Conservation (phyloP, 805 yeast genomes). For the Ogataea ganodermae region DNA sequence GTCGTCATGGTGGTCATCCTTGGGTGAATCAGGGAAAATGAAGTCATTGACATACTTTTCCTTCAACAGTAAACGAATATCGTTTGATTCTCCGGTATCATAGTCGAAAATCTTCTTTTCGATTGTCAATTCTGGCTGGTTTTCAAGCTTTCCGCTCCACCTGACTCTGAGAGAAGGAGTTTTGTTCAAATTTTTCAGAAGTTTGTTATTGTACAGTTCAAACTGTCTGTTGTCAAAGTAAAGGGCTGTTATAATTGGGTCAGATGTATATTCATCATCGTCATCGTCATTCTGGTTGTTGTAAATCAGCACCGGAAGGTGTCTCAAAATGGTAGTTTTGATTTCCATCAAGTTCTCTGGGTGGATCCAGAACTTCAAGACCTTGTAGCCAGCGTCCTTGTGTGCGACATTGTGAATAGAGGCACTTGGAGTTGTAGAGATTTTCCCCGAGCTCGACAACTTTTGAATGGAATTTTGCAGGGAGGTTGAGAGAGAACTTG, state of each 20-base stretch:
- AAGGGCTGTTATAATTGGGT: constrained; percentile 82
- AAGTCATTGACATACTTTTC: constrained; percentile 81
- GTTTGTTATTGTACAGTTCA: constrained; percentile 82
- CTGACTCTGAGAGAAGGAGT: constrained; percentile 79
- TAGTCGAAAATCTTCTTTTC: constrained; percentile 78
- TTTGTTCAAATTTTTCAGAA: constrained; percentile 61
- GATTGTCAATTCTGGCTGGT: constrained; percentile 74
- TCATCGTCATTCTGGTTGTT: constrained; percentile 48
- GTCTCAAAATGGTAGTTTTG: constrained; percentile 91
- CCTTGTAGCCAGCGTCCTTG: constrained; percentile 44
- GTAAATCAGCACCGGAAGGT: constrained; percentile 87
- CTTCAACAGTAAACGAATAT: constrained; percentile 68
- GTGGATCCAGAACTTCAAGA: constrained; percentile 93
- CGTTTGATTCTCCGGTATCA: constrained; percentile 46
- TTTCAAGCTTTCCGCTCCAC: constrained; percentile 84
- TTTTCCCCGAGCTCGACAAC: constrained; percentile 43
- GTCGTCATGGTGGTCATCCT: constrained; percentile 40
- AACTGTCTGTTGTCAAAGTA: constrained; percentile 85
- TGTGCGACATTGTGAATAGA: constrained; percentile 15
- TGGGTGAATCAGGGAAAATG: constrained; percentile 37
- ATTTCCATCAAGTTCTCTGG: constrained; percentile 98
- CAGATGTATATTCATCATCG: constrained; percentile 56
- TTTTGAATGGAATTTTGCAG: constrained; percentile 50
- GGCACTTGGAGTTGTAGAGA: constrained; percentile 37
- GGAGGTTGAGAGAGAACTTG: constrained; percentile 34